phyloP scores from a whole-genome alignment of 139 green algal species.

The Marvania coccoides region DNA sequence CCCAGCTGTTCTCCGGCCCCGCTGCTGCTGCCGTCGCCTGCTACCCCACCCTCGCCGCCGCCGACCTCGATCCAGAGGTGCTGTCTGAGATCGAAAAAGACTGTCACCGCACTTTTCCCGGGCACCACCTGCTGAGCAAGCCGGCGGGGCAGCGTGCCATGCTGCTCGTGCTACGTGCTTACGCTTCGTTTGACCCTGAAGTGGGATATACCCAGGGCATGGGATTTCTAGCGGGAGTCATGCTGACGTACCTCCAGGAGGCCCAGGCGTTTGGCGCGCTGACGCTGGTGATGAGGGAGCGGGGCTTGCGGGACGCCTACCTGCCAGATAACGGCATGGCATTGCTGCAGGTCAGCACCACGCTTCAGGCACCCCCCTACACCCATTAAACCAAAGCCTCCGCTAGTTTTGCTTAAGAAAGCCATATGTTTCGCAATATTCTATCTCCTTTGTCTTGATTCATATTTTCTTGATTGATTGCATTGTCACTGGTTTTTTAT shows the following conservation, averaged over 20 bases:
- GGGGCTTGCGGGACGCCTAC: conserved; percentile 56
- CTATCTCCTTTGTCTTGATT: too few relatives aligned
- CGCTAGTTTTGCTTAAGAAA: too few relatives aligned
- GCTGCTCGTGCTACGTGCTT: conserved; percentile 55
- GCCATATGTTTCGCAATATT: too few relatives aligned
- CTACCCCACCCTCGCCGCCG: neutral
- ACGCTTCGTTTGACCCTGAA: conserved; percentile 63
- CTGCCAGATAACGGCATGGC: conserved; percentile 41
- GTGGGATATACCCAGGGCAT: conserved; percentile 70
- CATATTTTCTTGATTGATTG: too few relatives aligned
- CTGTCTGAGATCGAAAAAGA: conserved; percentile 71
- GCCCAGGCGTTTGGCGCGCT: conserved; percentile 59
- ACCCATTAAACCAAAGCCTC: neutral
- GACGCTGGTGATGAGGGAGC: conserved; percentile 65
- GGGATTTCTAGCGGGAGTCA: conserved; percentile 68
- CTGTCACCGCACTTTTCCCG: conserved; percentile 63
- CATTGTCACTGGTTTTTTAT: too few relatives aligned
- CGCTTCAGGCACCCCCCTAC: neutral
- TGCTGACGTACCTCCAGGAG: conserved; percentile 62
- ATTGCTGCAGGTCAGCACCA: conserved; percentile 60
- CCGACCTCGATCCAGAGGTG: conserved; percentile 27
- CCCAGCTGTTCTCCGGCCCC: conserved; percentile 17
- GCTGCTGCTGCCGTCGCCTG: neutral
- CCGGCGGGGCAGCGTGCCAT: conserved; percentile 43
- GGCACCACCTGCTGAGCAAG: conserved; percentile 19